A percentile compares a stretch with the other conserved stretches of the same genome.
phyloP scores from a whole-genome alignment of 108 stramenopile species.

The Fistulifera pelliculosa region DNA sequence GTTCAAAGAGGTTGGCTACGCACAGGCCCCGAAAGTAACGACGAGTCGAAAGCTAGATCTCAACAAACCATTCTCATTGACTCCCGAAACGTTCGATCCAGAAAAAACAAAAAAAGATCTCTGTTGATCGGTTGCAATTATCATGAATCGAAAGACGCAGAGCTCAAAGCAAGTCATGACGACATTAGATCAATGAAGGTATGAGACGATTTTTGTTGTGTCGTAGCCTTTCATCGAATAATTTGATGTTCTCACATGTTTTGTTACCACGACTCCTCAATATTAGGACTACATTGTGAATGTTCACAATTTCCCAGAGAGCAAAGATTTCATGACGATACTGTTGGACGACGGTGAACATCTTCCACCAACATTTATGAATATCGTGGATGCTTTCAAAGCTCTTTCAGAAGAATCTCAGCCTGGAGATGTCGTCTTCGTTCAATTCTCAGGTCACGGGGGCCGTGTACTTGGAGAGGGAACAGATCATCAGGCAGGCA shows the following conservation, averaged over 20 bases:
- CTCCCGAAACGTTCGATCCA: conserved; percentile 57
- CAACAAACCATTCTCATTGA: conserved; percentile 55
- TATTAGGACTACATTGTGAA: conserved; percentile 72
- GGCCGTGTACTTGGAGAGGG: conserved; percentile 66
- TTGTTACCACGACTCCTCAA: not conserved
- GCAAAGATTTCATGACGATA: conserved; percentile 57
- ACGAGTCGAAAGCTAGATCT: conserved; percentile 67
- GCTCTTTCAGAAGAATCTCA: conserved; percentile 61
- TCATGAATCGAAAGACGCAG: conserved; percentile 38
- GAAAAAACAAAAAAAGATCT: conserved; percentile 53
- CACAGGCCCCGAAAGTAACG: conserved; percentile 61
- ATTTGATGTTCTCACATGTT: too few species aligned
- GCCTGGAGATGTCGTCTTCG: conserved; percentile 82
- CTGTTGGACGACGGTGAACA: conserved; percentile 73
- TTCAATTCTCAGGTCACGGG: conserved; percentile 81
- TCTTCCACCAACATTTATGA: conserved; percentile 55
- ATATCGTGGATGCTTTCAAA: conserved; percentile 74
- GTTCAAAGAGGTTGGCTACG: conserved; percentile 70
- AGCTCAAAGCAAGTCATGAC: conserved; percentile 76
- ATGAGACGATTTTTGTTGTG: too few species aligned
- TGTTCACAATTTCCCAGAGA: conserved; percentile 76
- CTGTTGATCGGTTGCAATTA: conserved; percentile 84
- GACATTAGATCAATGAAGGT: conserved; percentile 79
- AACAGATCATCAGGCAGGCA: conserved; percentile 45
- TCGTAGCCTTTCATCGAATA: too few species aligned